phyloP scores from a whole-genome alignment of 768 basidiomycete genomes.

The Termitomyces eurrhizus region DNA sequence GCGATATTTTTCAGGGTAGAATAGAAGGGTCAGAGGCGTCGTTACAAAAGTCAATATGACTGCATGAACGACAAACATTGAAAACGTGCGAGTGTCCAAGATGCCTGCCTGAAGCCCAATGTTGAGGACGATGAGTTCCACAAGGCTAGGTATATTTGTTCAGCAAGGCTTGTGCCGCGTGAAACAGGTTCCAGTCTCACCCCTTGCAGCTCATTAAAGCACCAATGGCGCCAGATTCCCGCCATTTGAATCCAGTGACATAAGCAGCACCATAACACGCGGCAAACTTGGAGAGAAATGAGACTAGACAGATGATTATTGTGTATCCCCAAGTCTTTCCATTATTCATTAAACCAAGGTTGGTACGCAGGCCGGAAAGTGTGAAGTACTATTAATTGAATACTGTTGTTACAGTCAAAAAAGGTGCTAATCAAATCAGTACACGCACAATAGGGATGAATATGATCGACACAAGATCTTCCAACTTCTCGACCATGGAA shows the following conservation, averaged over 20 bases:
- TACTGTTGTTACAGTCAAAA: background rate
- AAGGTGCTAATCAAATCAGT: background rate
- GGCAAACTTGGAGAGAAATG: slow-evolving; percentile 78
- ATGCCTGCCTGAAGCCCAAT: slow-evolving; percentile 72
- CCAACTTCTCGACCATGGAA: slow-evolving; percentile 77
- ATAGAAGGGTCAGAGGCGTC: slow-evolving; percentile 73
- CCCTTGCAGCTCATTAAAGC: slow-evolving; percentile 90
- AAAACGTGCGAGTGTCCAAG: slow-evolving; percentile 65
- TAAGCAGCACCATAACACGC: slow-evolving; percentile 62
- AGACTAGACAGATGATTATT: slow-evolving; percentile 66
- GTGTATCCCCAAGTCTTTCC: slow-evolving; percentile 83
- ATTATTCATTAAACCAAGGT: slow-evolving; percentile 71
- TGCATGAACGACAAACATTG: slow-evolving; percentile 85
- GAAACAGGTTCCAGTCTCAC: slow-evolving; percentile 31
- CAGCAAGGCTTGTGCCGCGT: background rate
- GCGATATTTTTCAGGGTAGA: slow-evolving; percentile 71
- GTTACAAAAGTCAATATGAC: slow-evolving; percentile 79
- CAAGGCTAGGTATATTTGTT: slow-evolving; percentile 38
- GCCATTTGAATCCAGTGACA: slow-evolving; percentile 56
- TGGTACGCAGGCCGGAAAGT: slow-evolving; percentile 74
- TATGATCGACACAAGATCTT: slow-evolving; percentile 78
- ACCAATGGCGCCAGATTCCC: slow-evolving; percentile 84
- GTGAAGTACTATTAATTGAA: slow-evolving; percentile 63
- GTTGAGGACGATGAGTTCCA: slow-evolving; percentile 91
- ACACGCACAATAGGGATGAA: slow-evolving; percentile 70